A percentile compares a stretch with the other conserved stretches of the same genome.
Conservation (phyloP, 1,139 yeast genomes). For the Lodderomyces margitis region DNA sequence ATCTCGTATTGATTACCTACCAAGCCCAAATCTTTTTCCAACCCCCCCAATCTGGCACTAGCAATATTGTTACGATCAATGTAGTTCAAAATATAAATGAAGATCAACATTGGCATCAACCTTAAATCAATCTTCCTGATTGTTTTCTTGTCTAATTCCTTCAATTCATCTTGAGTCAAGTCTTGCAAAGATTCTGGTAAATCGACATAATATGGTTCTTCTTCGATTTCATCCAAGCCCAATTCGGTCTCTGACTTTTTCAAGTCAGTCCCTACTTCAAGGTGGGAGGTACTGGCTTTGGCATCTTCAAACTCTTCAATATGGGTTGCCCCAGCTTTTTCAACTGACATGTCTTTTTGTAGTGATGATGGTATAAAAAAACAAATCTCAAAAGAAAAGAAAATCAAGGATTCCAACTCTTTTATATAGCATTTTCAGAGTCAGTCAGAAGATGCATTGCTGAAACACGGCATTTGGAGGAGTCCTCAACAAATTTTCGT, state of each 20-base stretch:
- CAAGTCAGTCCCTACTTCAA: slow-evolving; percentile 9
- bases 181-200: slow-evolving; percentile 35
- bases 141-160: slow-evolving; percentile 37
- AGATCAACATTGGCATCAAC: slow-evolving; percentile 54
- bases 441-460: neutral
- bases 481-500: neutral
- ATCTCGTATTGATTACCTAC: slow-evolving; percentile 53
- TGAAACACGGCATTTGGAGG: neutral
- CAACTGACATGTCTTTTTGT: slow-evolving; percentile 6
- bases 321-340: slow-evolving; percentile 9
- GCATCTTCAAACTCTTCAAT: slow-evolving; percentile 8
- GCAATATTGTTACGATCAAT: slow-evolving; percentile 64
- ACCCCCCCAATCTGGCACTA: slow-evolving; percentile 58
- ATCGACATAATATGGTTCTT: slow-evolving; percentile 14
- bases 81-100: slow-evolving; percentile 51
- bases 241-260: slow-evolving; percentile 9
- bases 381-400: neutral
- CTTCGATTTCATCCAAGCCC: slow-evolving; percentile 5
- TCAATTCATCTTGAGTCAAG: slow-evolving; percentile 36
- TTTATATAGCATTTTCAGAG: neutral
- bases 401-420: neutral
- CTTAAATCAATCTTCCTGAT: slow-evolving; percentile 51
- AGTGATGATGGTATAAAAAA: neutral
- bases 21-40: slow-evolving; percentile 50
- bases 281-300: slow-evolving; percentile 10